phyloP scores from a whole-genome alignment of 306 rosid genomes.

The Heteromeles arbutifolia region DNA sequence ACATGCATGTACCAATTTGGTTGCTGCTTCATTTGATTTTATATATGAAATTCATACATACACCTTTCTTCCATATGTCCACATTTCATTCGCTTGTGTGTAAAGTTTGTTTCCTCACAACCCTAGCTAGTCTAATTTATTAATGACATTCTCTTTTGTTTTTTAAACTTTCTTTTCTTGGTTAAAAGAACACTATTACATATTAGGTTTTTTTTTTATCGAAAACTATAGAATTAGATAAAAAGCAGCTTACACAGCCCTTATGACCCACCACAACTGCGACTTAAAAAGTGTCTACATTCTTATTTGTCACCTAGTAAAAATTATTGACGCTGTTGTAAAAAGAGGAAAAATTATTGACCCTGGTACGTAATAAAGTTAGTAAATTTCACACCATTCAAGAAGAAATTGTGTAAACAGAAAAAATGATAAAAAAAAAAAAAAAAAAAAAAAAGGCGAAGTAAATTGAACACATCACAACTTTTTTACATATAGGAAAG shows the following conservation, averaged over 20 bases:
- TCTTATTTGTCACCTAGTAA: constrained; percentile 4
- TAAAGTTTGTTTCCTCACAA: neutral
- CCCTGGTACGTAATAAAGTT: neutral
- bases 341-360: neutral
- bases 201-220: too few species aligned
- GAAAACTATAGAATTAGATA: neutral
- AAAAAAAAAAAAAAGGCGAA: too few species aligned
- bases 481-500: neutral
- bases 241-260: neutral
- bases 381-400: neutral
- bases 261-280: neutral
- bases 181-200: neutral
- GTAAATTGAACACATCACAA: neutral
- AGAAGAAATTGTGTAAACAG: neutral
- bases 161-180: neutral
- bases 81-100: neutral
- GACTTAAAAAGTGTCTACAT: neutral
- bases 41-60: neutral
- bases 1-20: neutral
- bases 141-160: neutral
- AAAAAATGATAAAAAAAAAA: neutral
- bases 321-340: neutral
- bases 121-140: neutral
- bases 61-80: neutral
- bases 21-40: neutral